Evolutionary conservation across 257 asterid species (phyloP).

Genomic region (Pogostemon cablin): DNA sequence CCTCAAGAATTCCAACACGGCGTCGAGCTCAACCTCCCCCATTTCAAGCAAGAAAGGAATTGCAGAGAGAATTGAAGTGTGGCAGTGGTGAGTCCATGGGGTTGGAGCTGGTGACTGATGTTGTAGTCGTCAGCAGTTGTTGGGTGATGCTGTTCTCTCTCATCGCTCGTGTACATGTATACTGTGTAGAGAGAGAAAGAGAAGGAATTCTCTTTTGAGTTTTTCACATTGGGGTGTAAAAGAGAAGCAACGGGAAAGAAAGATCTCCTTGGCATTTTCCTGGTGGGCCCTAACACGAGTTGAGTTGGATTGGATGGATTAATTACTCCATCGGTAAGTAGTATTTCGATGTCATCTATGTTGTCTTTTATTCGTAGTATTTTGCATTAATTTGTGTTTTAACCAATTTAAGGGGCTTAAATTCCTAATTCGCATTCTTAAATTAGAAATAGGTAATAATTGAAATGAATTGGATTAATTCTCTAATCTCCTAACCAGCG

Average conservation of each 20-base stretch:
- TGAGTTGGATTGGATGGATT: background rate
- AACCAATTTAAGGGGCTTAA: no score
- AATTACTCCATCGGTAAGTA: background rate
- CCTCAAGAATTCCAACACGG: slow-evolving; percentile 71
- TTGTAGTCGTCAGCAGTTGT: slow-evolving; percentile 40
- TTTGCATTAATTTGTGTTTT: background rate
- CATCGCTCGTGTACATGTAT: no score
- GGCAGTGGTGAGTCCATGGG: slow-evolving; percentile 30
- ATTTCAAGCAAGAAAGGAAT: slow-evolving; percentile 11
- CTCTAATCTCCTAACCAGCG: no score
- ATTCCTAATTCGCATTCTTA: no score
- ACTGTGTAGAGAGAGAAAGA: background rate
- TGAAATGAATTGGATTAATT: no score
- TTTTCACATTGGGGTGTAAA: no score
- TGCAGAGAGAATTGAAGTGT: slow-evolving; percentile 16
- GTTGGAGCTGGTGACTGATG: slow-evolving; percentile 12
- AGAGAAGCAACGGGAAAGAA: background rate
- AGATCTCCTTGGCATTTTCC: background rate
- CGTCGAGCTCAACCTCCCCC: slow-evolving; percentile 59
- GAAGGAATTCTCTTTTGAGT: no score
- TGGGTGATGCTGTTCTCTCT: background rate
- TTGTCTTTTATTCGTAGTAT: background rate
- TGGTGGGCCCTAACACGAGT: slow-evolving; percentile 21
- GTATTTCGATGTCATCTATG: slow-evolving; percentile 38
- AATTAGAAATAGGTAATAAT: no score